A percentile compares a stretch with the other conserved stretches of the same genome.
phyloP scores from a whole-genome alignment of 1,284 basidiomycete genomes.

The Athelia sp. region DNA sequence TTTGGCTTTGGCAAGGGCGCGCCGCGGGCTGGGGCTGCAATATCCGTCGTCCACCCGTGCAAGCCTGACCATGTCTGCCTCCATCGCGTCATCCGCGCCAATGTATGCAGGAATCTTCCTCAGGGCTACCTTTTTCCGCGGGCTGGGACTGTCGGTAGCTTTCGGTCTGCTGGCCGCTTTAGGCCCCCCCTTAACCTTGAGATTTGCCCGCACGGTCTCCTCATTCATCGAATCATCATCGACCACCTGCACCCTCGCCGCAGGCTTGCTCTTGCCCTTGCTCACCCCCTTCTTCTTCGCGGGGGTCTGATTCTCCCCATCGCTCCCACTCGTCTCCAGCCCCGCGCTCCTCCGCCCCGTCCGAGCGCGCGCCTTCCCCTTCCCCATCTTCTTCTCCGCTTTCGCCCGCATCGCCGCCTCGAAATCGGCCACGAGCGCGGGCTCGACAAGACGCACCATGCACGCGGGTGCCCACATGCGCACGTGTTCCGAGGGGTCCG shows the following conservation, averaged over 20 bases:
- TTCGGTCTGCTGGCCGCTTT: too few species aligned
- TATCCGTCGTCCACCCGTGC: too few species aligned
- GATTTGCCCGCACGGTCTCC: background rate
- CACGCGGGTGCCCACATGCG: conserved; percentile 75
- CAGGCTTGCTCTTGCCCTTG: too few species aligned
- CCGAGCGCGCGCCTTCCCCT: conserved; percentile 18
- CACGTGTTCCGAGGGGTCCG: conserved; percentile 45
- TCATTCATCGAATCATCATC: background rate
- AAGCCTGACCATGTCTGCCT: too few species aligned
- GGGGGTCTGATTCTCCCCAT: too few species aligned
- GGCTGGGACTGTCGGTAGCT: too few species aligned
- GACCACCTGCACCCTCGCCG: background rate
- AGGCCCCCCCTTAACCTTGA: background rate
- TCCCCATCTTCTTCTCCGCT: conserved; percentile 43
- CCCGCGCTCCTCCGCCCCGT: background rate
- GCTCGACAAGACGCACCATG: conserved; percentile 65
- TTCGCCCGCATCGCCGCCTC: conserved; percentile 49
- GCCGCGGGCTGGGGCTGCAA: too few species aligned
- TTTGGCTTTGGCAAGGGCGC: too few species aligned
- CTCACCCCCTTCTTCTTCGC: too few species aligned
- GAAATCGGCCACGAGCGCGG: conserved; percentile 55
- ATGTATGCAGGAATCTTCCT: too few species aligned
- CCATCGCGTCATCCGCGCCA: too few species aligned
- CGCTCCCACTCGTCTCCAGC: background rate
- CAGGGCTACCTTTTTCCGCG: too few species aligned